Evolutionary conservation across 306 rosid genomes (phyloP), one percentile per base, ranked within the genome.

Genomic region (Elaeagnus macrophylla): DNA sequence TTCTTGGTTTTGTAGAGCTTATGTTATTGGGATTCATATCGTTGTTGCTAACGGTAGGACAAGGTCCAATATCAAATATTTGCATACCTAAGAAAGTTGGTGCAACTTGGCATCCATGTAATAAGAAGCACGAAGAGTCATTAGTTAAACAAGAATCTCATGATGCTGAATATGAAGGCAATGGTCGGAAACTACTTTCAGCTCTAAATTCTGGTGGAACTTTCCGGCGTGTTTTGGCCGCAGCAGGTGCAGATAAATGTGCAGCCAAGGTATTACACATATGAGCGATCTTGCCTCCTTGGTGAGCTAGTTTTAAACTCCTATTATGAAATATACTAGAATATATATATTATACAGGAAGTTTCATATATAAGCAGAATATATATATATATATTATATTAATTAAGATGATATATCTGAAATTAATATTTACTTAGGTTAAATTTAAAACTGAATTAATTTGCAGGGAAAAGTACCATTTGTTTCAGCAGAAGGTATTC

Each of bases 1-100:
- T 13, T 72, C 1, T 56, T 57, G 64, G 32, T 37, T 69, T 41
- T 20, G 71, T 48, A 88, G 97, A 89, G 83, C 81, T 89, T 10
- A 89, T 89, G 97, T 60, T 89, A 49, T 18, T 89, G 74, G 97
- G 97, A 37, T 89, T 89, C 68, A 70, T 89, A 70, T 89, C 97
- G 36, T 66, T 89, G 80, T 81, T 89, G 18, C 78, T 89, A 25
- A 85, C 95, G n/a, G 89, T 89, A 5, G 95, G 85, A 71, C 80
- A 82, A 71, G 59, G 67, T 16, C 38, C 48, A 9, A 82, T 89
- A 52, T 78, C 97, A 9, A 73, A 61, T 7, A 79, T 82, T 16
- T 89, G 95, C 49, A 71, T 89, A 64, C 69, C 97, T 0, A 1
- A 72, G 70, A 56, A 68, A 10, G 59, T 67, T 17, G 97, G 84